Evolutionary conservation across 2,329 filamentous ascomycete species (phyloP).

Genomic region (Botrytis medusae): DNA sequence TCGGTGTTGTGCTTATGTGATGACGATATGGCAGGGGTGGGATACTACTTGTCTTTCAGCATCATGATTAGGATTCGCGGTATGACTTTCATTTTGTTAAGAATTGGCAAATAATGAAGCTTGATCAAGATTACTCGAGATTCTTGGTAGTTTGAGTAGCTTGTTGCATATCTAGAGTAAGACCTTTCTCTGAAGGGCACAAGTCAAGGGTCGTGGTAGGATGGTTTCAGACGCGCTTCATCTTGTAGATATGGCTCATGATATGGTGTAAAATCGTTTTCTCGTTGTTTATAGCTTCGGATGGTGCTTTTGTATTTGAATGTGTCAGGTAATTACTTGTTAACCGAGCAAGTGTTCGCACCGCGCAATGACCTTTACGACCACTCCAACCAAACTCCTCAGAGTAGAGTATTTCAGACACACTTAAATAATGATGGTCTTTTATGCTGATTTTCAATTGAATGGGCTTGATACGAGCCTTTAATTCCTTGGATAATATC

Average conservation of each 20-base stretch:
- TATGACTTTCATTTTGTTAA: not conserved
- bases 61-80: not conserved
- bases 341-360: not conserved
- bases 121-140: not conserved
- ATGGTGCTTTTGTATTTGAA: not conserved
- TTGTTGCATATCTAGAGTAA: not conserved
- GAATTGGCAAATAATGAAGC: not conserved
- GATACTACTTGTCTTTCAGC: not conserved
- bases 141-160: not conserved
- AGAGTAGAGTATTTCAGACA: not conserved
- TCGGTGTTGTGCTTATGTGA: not conserved
- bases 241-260: not conserved
- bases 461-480: not conserved
- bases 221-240: not conserved
- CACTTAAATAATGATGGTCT: not conserved
- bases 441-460: not conserved
- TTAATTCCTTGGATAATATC: not conserved
- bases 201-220: not conserved
- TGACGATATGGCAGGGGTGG: not conserved
- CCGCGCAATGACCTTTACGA: not conserved
- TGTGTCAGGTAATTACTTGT: not conserved
- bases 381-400: not conserved
- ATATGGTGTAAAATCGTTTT: not conserved
- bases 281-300: not conserved
- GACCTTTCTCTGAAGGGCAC: not conserved